These are phyloP conservation scores for Euphorbia lathyris DNA, from an alignment of 345 rosid species.

Conservation along the genomic window DNA sequence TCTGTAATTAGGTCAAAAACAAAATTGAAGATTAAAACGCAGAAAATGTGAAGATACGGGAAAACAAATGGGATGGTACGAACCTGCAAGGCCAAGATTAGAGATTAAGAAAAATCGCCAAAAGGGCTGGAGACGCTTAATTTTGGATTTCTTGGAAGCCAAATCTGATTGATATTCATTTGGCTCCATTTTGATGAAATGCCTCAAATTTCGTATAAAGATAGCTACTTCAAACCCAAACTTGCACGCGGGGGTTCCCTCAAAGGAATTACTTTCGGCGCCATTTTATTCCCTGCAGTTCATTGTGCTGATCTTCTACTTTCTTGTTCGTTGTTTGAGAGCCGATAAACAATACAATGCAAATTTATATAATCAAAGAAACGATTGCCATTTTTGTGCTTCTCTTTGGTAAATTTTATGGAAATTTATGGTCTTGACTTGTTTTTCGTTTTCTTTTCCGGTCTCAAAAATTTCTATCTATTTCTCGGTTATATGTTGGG, in stretches of 20 bases:
- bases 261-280: too few species aligned
- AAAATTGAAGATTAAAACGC: not conserved
- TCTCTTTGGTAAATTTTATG: too few species aligned
- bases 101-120: slow-evolving; percentile 68
- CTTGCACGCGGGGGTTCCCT: not conserved
- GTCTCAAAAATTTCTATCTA: too few species aligned
- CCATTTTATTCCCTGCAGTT: not conserved
- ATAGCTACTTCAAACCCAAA: not conserved
- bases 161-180: slow-evolving; percentile 23
- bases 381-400: not conserved
- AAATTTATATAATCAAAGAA: not conserved
- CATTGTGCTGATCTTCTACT: not conserved
- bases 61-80: not conserved
- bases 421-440: not conserved
- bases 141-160: slow-evolving; percentile 27
- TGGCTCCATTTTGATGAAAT: slow-evolving; percentile 35
- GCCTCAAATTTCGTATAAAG: not conserved
- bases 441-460: not conserved
- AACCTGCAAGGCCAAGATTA: slow-evolving; percentile 77
- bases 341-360: not conserved
- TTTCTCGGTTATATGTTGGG: too few species aligned
- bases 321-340: not conserved
- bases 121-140: slow-evolving; percentile 38
- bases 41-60: too few species aligned
- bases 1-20: not conserved